Evolutionary conservation across 1,139 yeast genomes (phyloP).

Genomic region (Scheffersomyces stambukii): DNA sequence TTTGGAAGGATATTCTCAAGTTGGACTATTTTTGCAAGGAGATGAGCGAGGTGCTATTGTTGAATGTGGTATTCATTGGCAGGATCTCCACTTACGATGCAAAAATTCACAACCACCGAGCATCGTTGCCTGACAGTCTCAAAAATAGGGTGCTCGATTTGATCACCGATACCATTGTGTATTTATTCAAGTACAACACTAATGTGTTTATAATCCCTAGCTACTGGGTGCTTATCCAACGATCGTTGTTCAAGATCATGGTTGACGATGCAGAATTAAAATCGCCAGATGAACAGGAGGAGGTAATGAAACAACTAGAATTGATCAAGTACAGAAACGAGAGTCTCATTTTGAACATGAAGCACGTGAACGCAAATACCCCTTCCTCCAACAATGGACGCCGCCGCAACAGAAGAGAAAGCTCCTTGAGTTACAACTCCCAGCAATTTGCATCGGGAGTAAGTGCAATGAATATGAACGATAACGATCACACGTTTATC

Average conservation of each 20-base stretch:
- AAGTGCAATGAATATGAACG: neutral
- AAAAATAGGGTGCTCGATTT: slow-evolving; percentile 20
- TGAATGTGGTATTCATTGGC: slow-evolving; percentile 34
- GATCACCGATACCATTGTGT: slow-evolving; percentile 33
- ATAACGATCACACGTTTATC: slow-evolving; percentile 14
- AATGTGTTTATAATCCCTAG: slow-evolving; percentile 78
- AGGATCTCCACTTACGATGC: slow-evolving; percentile 2
- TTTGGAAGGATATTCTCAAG: slow-evolving; percentile 65
- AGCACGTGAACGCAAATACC: slow-evolving; percentile 7
- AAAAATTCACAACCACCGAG: slow-evolving; percentile 1
- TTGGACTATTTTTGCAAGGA: slow-evolving; percentile 58
- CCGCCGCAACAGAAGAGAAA: neutral
- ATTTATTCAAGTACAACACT: slow-evolving; percentile 54
- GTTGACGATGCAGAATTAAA: slow-evolving; percentile 27
- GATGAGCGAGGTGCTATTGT: slow-evolving; percentile 50
- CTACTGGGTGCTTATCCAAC: slow-evolving; percentile 62
- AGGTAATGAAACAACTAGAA: slow-evolving; percentile 50
- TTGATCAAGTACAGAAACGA: slow-evolving; percentile 66
- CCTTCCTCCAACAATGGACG: neutral
- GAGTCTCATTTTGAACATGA: slow-evolving; percentile 56
- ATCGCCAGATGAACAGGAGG: slow-evolving; percentile 25
- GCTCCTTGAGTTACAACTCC: slow-evolving; percentile 1
- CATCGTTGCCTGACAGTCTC: slow-evolving; percentile 14
- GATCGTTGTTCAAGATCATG: slow-evolving; percentile 37
- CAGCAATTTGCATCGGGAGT: neutral